These are phyloP conservation scores for Leccinum ochraceum DNA, from an alignment of 768 basidiomycete genomes.

Conservation along the genomic window DNA sequence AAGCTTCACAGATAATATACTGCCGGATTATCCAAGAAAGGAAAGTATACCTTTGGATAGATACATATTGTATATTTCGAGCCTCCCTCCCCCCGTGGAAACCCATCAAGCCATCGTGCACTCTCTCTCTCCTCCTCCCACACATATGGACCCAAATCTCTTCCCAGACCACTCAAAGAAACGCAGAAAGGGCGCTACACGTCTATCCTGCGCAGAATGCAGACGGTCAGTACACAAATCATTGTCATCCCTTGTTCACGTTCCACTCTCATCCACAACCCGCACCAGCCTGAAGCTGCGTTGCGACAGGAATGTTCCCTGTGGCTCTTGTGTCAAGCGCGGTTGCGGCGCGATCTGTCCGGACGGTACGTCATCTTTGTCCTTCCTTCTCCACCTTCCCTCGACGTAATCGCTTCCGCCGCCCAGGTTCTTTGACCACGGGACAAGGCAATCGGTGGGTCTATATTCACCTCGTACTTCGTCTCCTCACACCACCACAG, in stretches of 20 bases:
- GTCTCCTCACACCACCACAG: conserved; percentile 34
- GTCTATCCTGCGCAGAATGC: conserved; percentile 80
- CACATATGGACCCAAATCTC: conserved; percentile 24
- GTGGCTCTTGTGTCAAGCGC: conserved; percentile 78
- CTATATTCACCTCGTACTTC: not conserved
- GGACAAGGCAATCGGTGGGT: conserved; percentile 78
- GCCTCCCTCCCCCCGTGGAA: conserved; percentile 11
- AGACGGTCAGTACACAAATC: conserved; percentile 63
- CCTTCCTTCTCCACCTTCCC: conserved; percentile 14
- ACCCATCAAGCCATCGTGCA: conserved; percentile 18
- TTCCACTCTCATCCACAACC: not conserved
- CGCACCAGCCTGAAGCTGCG: conserved; percentile 33
- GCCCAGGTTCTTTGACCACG: conserved; percentile 72
- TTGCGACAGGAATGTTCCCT: conserved; percentile 77
- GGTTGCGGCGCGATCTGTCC: conserved; percentile 83
- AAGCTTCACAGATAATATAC: conserved; percentile 15
- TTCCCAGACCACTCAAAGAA: conserved; percentile 49
- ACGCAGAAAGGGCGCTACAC: conserved; percentile 69
- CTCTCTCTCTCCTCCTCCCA: conserved; percentile 12
- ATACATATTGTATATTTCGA: conserved; percentile 19
- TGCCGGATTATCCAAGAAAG: conserved; percentile 26
- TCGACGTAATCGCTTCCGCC: conserved; percentile 20
- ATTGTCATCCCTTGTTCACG: not conserved
- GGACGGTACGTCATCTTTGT: conserved; percentile 53
- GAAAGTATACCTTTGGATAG: conserved; percentile 13